Evolutionary conservation across 139 green algal genomes (phyloP), one percentile per base, ranked within the genome.

Genomic region (Haematococcus sp.): DNA sequence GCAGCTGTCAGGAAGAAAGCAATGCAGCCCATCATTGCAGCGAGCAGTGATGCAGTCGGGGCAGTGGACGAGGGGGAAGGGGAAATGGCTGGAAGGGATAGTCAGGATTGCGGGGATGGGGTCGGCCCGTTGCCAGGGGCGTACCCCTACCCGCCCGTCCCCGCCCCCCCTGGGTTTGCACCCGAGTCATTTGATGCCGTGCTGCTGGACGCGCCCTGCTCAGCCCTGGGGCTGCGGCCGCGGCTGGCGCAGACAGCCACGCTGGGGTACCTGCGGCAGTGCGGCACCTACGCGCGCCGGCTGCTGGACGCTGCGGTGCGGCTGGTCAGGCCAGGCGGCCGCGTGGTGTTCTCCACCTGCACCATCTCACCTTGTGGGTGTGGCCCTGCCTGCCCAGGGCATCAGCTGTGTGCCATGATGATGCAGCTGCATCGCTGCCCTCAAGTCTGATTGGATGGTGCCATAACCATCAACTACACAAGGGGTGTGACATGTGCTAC

Each of bases 151-250:
- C 23, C 55, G 4, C 55, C 15, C 49, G 7, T 66, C 58, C 13
- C 58, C 3, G 30, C n/a, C 25, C 66, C 66, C 19, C 11, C 28
- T 30, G 75, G 68, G 17, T 95, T 97, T 68, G 35, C 75, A 0
- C 80, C 83, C 1, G 80, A 81, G 17, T 81, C 43, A 49, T 98
- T 98, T 78, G 90, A 96, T 68, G 71, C 80, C 13, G 77, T 98
- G 3, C 81, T 98, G 54, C 79, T 98, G 51, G 94, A 98, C 71
- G 91, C 91, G 1, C 95, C 94, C 4, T 98, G 94, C 86, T 90
- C 89, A 7, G 93, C 90, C 0, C 79, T 98, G 22, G 94, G 94
- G 9, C 83, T 98, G 31, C 76, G 94, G 23, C 94, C 94, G 0
- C 76, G 91, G 33, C 82, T 96, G 46, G 59, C 87, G 49, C 82